Base-by-base conservation (phyloP, 768 basidiomycete species). In the Hypholoma sublateritium region DNA sequence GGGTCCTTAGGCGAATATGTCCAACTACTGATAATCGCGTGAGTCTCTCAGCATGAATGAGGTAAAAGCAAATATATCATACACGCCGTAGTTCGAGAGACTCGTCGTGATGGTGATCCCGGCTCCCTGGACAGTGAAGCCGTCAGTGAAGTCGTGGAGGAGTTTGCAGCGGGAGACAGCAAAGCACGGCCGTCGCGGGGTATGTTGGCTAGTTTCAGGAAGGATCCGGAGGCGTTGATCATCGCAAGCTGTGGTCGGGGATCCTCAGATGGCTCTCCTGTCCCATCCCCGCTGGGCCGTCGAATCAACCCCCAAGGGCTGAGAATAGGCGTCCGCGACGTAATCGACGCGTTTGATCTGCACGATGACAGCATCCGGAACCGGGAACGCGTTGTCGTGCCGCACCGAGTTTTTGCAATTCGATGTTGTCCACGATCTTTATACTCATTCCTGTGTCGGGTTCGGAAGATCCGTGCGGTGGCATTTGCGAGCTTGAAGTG, bases 401-500 rank as follows among this genome's bases (percentile, higher is more conserved):
- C 4, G 95, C 88, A 1, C 89, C 88, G 3, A 98, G 84, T 64
- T 92, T 93, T 64, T 89, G 89, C 39, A 99, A 80, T 57, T 93
- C 89, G 34, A 93, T 78, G 48, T 88, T 83, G 17, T 82, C 83
- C 8, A 78, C 81, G 4, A 83, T 76, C 67, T 84, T 88, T 19
- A 92, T 75, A 56, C 78, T 81, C 63, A 80, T 81, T 17, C 86
- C 86, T 0, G 81, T 71, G 61, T 89, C 88, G 36, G 77, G 80
- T 57, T 92, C 89, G 21, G 78, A 71, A 53, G 62, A 90, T 91
- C 60, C 91, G 92, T 37, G 88, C 83, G 0, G 85, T 85, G 1
- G 88, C 86, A 59, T 86, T 85, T 0, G 93, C 91, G 7, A 95
- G 78, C 67, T 93, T 95, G 50, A 90, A 69, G 93, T 87, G 66